These are phyloP conservation scores for Cystobasidium tubakii DNA, from an alignment of 768 basidiomycete genomes.

Conservation along the genomic window DNA sequence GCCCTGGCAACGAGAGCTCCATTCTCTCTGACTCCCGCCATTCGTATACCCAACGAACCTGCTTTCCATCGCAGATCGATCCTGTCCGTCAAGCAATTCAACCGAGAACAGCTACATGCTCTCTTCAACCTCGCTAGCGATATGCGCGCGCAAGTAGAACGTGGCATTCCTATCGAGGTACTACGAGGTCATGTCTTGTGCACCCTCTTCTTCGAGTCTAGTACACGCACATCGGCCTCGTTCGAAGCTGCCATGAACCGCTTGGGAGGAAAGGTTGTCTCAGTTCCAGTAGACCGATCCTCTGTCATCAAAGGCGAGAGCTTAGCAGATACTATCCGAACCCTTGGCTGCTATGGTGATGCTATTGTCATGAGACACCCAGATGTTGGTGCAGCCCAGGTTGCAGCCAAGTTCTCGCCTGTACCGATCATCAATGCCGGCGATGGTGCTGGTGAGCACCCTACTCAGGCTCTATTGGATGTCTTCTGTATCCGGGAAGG, in stretches of 20 bases:
- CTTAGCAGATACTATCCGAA: conserved; percentile 84
- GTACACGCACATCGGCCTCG: conserved; percentile 87
- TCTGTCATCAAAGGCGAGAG: conserved; percentile 92
- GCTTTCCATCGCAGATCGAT: conserved; percentile 91
- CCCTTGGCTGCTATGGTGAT: conserved; percentile 89
- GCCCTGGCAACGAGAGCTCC: not conserved
- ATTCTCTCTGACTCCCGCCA: conserved; percentile 3
- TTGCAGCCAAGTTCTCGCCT: conserved; percentile 91
- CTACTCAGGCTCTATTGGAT: conserved; percentile 64
- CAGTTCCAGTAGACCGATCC: conserved; percentile 69
- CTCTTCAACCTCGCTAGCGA: conserved; percentile 92
- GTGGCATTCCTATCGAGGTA: conserved; percentile 78
- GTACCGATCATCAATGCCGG: conserved; percentile 95
- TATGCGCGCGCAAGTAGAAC: conserved; percentile 92
- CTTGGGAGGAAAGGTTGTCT: conserved; percentile 90
- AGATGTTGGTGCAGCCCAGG: conserved; percentile 83
- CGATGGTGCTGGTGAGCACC: conserved; percentile 95
- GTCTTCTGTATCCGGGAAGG: not conserved
- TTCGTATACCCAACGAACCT: conserved; percentile 61
- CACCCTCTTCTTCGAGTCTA: conserved; percentile 92
- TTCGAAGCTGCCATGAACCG: conserved; percentile 99
- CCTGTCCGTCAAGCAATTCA: conserved; percentile 88
- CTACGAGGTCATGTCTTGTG: conserved; percentile 85
- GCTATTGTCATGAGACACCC: conserved; percentile 93
- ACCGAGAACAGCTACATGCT: conserved; percentile 78